Evolutionary conservation across 1,284 basidiomycete genomes (phyloP).

Genomic region (Rhodotorula sp.): DNA sequence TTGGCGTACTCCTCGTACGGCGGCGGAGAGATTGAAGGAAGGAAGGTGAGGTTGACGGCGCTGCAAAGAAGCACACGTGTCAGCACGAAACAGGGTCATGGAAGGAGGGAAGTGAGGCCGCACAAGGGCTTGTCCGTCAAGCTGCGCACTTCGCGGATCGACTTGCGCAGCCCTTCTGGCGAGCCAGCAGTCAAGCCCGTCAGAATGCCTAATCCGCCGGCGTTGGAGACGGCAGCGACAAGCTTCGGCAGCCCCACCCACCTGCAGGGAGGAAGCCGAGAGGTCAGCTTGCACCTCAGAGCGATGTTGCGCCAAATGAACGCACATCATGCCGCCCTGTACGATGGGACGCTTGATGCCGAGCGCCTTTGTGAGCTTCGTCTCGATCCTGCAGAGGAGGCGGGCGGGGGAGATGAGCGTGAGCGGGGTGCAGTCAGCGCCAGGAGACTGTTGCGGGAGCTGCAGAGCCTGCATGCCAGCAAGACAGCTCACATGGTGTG

Average conservation of each 20-base stretch:
- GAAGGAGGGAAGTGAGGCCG: not conserved
- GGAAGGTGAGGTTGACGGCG: conserved; percentile 87
- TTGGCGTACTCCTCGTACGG: conserved; percentile 66
- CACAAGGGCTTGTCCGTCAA: conserved; percentile 70
- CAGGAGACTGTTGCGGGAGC: too few relatives aligned
- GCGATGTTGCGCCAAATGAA: not conserved
- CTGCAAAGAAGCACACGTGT: not conserved
- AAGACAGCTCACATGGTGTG: too few relatives aligned
- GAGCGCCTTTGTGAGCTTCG: conserved; percentile 50
- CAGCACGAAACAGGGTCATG: not conserved
- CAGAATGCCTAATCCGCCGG: conserved; percentile 82
- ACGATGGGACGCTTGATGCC: conserved; percentile 50
- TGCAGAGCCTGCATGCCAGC: too few relatives aligned
- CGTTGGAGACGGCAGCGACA: conserved; percentile 78
- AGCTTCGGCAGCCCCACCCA: conserved; percentile 77
- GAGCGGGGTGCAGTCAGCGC: not conserved
- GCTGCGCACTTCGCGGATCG: conserved; percentile 75
- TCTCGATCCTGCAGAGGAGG: conserved; percentile 42
- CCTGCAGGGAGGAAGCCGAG: conserved; percentile 36
- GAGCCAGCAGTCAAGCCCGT: conserved; percentile 84
- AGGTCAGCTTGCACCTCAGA: not conserved
- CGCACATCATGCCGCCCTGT: conserved; percentile 47
- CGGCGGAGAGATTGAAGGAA: conserved; percentile 86
- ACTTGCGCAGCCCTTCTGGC: conserved; percentile 63
- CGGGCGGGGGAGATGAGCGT: not conserved